Evolutionary conservation across 768 basidiomycete species (phyloP).

Genomic region (Cyathus striatus): DNA sequence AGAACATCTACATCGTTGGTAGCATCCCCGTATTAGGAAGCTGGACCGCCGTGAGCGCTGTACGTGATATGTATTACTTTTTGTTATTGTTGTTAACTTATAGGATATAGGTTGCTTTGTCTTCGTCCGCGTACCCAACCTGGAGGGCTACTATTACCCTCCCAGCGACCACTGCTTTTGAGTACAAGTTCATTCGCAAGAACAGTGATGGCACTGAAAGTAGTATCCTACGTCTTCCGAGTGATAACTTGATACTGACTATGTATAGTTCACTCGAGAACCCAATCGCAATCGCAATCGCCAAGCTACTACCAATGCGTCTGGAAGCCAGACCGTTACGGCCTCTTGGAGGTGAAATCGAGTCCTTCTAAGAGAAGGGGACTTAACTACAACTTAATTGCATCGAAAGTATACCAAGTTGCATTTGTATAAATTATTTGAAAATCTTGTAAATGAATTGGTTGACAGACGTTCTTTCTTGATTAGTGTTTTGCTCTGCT

Average conservation of each 20-base stretch:
- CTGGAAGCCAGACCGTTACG: slow-evolving; percentile 35
- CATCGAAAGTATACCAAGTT: too few species aligned
- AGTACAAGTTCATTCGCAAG: slow-evolving; percentile 62
- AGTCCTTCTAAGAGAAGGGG: too few species aligned
- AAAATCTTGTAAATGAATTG: too few species aligned
- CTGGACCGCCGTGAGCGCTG: slow-evolving; percentile 45
- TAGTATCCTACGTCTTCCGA: background rate
- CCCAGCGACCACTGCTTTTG: slow-evolving; percentile 42
- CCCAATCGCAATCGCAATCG: slow-evolving; percentile 60
- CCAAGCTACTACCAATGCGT: slow-evolving; percentile 31
- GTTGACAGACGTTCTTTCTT: too few species aligned
- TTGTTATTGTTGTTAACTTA: too few species aligned
- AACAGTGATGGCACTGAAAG: slow-evolving; percentile 17
- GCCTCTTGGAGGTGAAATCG: slow-evolving; percentile 43
- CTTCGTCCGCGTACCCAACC: slow-evolving; percentile 45
- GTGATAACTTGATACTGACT: background rate
- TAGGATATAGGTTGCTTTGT: slow-evolving; percentile 49
- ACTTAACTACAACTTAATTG: too few species aligned
- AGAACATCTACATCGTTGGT: slow-evolving; percentile 61
- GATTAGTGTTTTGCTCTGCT: too few species aligned
- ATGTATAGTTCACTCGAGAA: slow-evolving; percentile 49
- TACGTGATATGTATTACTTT: slow-evolving; percentile 22
- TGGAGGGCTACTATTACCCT: slow-evolving; percentile 50
- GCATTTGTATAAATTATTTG: too few species aligned
- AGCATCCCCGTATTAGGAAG: slow-evolving; percentile 48